Evolutionary conservation across 2,329 filamentous ascomycete genomes (phyloP).

Genomic region (Xylariaceae sp.): DNA sequence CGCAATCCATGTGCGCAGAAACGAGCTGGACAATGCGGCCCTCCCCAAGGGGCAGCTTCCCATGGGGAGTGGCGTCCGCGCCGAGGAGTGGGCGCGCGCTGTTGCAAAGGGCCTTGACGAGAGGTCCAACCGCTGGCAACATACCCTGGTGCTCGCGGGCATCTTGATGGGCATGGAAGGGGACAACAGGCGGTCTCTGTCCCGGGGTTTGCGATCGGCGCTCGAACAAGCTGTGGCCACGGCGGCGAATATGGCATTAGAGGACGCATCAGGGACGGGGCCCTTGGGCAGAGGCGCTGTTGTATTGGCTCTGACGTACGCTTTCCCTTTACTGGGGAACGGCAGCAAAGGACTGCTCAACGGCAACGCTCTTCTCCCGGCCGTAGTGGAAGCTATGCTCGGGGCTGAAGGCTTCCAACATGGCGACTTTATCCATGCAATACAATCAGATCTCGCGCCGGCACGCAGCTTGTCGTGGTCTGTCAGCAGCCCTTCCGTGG

Average conservation of each 20-base stretch:
- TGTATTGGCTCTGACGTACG: constrained; percentile 68
- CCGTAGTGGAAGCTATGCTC: constrained; percentile 61
- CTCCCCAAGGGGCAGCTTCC: constrained; percentile 18
- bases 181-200: constrained; percentile 58
- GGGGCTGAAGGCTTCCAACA: constrained; percentile 69
- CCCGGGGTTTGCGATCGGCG: constrained; percentile 56
- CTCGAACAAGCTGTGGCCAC: constrained; percentile 69
- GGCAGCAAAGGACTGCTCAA: constrained; percentile 53
- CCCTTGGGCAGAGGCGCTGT: constrained; percentile 46
- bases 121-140: constrained; percentile 68
- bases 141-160: constrained; percentile 73
- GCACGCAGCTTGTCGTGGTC: constrained; percentile 61
- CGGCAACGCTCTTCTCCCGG: constrained; percentile 64
- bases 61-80: constrained; percentile 39
- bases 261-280: constrained; percentile 37
- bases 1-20: constrained; percentile 47
- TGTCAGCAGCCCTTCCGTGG: constrained; percentile 53
- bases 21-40: constrained; percentile 38
- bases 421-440: constrained; percentile 66
- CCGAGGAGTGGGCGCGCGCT: constrained; percentile 51
- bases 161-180: constrained; percentile 71
- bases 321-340: constrained; percentile 65
- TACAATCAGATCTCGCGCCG: constrained; percentile 62
- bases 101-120: constrained; percentile 54
- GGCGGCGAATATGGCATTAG: constrained; percentile 71